phyloP scores from a whole-genome alignment of 768 basidiomycete species.

The Xerocomus spinulosus region DNA sequence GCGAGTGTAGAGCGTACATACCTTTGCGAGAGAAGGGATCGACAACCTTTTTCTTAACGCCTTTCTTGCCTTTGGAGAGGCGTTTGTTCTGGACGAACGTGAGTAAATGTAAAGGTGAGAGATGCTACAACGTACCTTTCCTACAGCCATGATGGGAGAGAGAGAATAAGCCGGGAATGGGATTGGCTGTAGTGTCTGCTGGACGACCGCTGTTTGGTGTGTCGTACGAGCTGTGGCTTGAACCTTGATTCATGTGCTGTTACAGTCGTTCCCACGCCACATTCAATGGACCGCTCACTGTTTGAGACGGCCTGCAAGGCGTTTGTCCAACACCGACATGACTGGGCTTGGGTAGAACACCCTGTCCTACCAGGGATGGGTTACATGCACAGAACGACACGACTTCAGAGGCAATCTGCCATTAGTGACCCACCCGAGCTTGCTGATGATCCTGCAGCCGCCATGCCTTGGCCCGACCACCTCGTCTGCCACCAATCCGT shows the following conservation, averaged over 20 bases:
- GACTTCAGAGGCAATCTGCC: conserved; percentile 14
- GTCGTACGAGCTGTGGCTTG: conserved; percentile 43
- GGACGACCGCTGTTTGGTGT: conserved; percentile 16
- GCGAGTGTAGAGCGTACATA: conserved; percentile 29
- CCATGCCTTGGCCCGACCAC: conserved; percentile 24
- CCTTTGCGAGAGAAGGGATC: conserved; percentile 99
- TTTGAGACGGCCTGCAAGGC: conserved; percentile 59
- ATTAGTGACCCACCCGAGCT: conserved; percentile 15
- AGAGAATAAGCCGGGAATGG: conserved; percentile 43
- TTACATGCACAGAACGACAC: conserved; percentile 41
- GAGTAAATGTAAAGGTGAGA: background rate
- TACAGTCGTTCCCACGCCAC: conserved; percentile 41
- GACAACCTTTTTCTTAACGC: conserved; percentile 99
- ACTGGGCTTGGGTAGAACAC: conserved; percentile 64
- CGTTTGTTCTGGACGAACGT: conserved; percentile 77
- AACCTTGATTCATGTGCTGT: conserved; percentile 50
- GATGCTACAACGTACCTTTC: conserved; percentile 57
- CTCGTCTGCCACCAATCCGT: conserved; percentile 60
- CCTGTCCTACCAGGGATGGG: conserved; percentile 43
- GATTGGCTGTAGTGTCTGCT: conserved; percentile 40
- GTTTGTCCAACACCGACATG: conserved; percentile 39
- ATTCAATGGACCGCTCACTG: conserved; percentile 36
- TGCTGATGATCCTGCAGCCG: conserved; percentile 39
- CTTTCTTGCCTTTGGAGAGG: conserved; percentile 97
- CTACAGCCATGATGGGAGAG: conserved; percentile 73